A percentile compares a stretch with the other conserved stretches of the same genome.
Conservation (phyloP, 805 yeast species). For the Nakazawaea pomicola region DNA sequence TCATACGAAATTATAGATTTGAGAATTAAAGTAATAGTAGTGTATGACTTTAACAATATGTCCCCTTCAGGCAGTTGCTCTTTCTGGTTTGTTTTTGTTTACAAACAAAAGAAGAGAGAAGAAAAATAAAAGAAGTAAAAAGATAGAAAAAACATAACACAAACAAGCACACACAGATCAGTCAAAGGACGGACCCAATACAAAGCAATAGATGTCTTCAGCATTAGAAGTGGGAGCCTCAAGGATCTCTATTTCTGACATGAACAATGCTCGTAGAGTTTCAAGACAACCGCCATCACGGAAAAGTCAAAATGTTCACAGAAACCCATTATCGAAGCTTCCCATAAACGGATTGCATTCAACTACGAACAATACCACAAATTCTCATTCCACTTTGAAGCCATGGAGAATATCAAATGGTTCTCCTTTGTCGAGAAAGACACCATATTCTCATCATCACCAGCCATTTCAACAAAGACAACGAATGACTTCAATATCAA, state of each 20-base stretch:
- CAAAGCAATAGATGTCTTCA: too few species aligned
- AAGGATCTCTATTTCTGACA: neutral
- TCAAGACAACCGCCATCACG: neutral
- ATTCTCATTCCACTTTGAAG: neutral
- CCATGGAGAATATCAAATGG: conserved; percentile 12
- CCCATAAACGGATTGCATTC: neutral
- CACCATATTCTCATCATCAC: neutral
- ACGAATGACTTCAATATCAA: too few species aligned
- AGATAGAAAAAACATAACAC: too few species aligned
- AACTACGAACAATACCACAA: neutral
- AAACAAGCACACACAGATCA: too few species aligned
- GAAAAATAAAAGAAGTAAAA: too few species aligned
- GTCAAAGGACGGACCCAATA: too few species aligned
- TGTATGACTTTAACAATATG: too few species aligned
- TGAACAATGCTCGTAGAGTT: neutral
- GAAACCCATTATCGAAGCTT: neutral
- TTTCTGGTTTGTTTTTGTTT: too few species aligned
- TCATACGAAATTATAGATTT: too few species aligned
- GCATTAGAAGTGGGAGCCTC: neutral
- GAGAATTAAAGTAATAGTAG: too few species aligned
- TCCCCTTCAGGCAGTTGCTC: too few species aligned
- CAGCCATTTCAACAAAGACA: neutral
- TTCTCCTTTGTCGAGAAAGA: conserved; percentile 7
- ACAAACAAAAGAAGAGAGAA: too few species aligned
- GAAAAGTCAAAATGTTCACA: neutral